Percentiles rank a stretch among this genome's conserved stretches.
Conservation (phyloP, 305 asterid genomes). For the Vinca major region DNA sequence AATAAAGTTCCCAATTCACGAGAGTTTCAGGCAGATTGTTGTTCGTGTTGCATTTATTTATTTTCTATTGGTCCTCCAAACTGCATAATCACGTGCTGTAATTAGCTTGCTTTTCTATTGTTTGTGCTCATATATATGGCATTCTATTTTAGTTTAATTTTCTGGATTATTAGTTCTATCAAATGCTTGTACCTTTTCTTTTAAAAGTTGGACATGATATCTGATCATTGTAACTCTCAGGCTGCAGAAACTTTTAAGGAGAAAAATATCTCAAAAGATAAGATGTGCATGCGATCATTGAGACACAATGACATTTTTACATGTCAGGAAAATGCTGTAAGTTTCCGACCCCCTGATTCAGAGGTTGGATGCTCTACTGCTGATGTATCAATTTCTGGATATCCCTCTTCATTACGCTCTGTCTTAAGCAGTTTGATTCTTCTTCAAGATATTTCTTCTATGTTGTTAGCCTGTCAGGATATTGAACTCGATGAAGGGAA, state of each 20-base stretch:
- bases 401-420: conserved; percentile 34
- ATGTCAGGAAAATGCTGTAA: conserved; percentile 23
- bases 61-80: neutral
- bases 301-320: conserved; percentile 30
- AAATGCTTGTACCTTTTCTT: neutral
- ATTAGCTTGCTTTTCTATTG: neutral
- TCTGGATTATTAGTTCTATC: neutral
- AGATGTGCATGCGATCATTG: conserved; percentile 29
- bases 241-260: conserved; percentile 45
- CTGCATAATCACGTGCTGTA: neutral
- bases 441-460: conserved; percentile 54
- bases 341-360: conserved; percentile 27
- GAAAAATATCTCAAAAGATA: conserved; percentile 33
- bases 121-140: neutral
- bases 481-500: conserved; percentile 39
- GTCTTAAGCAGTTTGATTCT: conserved; percentile 53
- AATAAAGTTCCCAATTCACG: neutral
- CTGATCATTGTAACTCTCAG: conserved; percentile 37
- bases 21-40: neutral
- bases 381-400: conserved; percentile 31
- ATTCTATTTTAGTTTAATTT: neutral
- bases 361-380: conserved; percentile 23
- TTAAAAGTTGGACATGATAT: conserved; percentile 22
- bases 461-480: conserved; percentile 46
- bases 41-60: neutral